Percentiles rank a stretch among this genome's conserved stretches.
Evolutionary conservation across 192 early-diverging fungal genomes (phyloP).

Genomic region (Backusella morwellensis): DNA sequence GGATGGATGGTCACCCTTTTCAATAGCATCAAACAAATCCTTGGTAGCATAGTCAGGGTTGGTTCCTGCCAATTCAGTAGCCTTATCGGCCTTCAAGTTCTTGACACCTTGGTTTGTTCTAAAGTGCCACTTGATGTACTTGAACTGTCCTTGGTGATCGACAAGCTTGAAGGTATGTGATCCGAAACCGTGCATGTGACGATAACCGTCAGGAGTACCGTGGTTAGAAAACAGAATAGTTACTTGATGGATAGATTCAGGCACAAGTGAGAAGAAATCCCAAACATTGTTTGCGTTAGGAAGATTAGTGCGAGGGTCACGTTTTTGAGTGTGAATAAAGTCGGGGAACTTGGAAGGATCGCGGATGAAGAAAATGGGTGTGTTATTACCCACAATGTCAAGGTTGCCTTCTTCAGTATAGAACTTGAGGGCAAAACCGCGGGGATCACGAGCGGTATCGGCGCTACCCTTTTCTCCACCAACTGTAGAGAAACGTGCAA

Average conservation of each 20-base stretch:
- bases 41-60: conserved; percentile 72
- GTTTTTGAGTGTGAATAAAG: conserved; percentile 84
- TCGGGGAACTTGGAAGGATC: conserved; percentile 81
- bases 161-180: conserved; percentile 80
- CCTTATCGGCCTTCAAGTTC: conserved; percentile 64
- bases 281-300: conserved; percentile 66
- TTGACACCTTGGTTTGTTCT: conserved; percentile 77
- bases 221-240: conserved; percentile 82
- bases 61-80: conserved; percentile 50
- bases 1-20: conserved; percentile 62
- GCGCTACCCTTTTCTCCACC: conserved; percentile 71
- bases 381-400: conserved; percentile 87
- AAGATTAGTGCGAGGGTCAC: conserved; percentile 73
- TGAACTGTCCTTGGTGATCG: conserved; percentile 58
- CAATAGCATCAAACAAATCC: conserved; percentile 75
- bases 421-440: conserved; percentile 82
- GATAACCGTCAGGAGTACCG: conserved; percentile 71
- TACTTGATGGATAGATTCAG: conserved; percentile 79
- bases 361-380: conserved; percentile 79
- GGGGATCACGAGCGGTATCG: conserved; percentile 77
- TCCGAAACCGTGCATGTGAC: conserved; percentile 84
- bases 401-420: conserved; percentile 86
- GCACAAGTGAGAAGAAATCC: conserved; percentile 78
- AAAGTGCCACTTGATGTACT: conserved; percentile 86
- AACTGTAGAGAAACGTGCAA: conserved; percentile 80